Base-by-base conservation (phyloP, 805 yeast species). In the Wickerhamiella musiphila region DNA sequence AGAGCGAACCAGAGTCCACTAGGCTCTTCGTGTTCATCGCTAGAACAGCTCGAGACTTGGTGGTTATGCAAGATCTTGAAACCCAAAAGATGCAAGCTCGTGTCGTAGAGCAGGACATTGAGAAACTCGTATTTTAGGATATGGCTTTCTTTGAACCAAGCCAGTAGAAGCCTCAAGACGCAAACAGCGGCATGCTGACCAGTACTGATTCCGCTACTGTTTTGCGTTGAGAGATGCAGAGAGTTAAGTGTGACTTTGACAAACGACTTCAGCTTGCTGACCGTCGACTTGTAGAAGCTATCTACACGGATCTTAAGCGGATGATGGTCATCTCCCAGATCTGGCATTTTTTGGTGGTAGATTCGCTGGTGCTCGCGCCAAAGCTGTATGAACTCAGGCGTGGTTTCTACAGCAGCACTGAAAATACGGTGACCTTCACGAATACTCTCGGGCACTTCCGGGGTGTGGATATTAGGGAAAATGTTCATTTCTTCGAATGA, bases 101-200 rank as follows among this genome's bases (percentile, higher is more conserved):
- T 67, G 49, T 90, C 96, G 51, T 75, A 78, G 17, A 90, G 51
- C 26, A 84, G 49, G 0, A 78, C 66, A 5, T 76, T 52, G 10
- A 86, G 56, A 44, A 74, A 78, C 49, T 82, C 92, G 49, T 65
- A 73, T 50, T 86, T 84, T 40, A 84, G 51, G 2, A 82, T 57
- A 49, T 90, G 94, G 28, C 70, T 75, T 7, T 65, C 51, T 47
- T 78, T 78, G 49, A 79, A 75, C 94, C 95, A 84, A 44, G 65
- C 66, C 21, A 75, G 48, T 14, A 90, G 47, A 14, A 68, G 43
- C 8, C 29, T 20, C 13, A 42, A 14, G 11, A 34, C 23, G 4
- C 34, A 11, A 5, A 40, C 28, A 6, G 45, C 47, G 4, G 42
- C 37, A 18, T 43, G 42, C 30, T 41, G 35, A 14, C 47, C 41